Evolutionary conservation across 805 yeast genomes (phyloP), one percentile per base, ranked within the genome.

Genomic region (Starmerella ratchasimensis): DNA sequence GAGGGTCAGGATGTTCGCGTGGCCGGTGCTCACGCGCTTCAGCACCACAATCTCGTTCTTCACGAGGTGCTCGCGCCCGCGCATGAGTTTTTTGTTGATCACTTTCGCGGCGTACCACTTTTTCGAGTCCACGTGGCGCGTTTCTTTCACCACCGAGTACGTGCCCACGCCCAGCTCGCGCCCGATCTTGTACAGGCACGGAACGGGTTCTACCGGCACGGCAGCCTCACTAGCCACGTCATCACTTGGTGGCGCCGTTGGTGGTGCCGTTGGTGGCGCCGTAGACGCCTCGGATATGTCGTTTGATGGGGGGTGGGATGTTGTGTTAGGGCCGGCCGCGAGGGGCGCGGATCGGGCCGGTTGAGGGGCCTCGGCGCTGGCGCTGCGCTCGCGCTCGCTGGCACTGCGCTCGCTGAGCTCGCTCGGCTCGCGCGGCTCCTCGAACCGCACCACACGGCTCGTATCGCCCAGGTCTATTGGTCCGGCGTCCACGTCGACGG

Each of bases 11-110:
- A 79, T 65, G 51, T 75, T 72, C 17, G 66, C 57, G 42, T 71
- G 73, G 24, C 65, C 66, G 42, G 58, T 58, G 33, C 74, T 67
- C 8, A 74, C 58, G 20, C 64, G 65, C 53, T 64, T 64, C 30
- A 78, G 62, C 1, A 76, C 67, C 6, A 63, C 58, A 41, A 78
- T 70, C 54, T 78, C 88, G 45, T 76, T 71, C 39, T 72, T 72
- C 15, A 79, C 67, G 49, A 64, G 54, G 37, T 61, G 62, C 52
- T 73, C 78, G 22, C 71, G 55, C 4, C 76, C 77, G 34, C 64
- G 62, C 55, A 72, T 62, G 28, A 68, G 59, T 31, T 59, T 54
- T 46, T 72, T 72, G 47, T 54, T 58, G 53, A 70, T 71, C 45
- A 65, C 56, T 47, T 72, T 72, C 36, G 71, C 72, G 3, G 79